Evolutionary conservation across 495 filamentous ascomycete genomes (phyloP), one percentile per base, ranked within the genome.

Genomic region (Tetracladium marchalianum): DNA sequence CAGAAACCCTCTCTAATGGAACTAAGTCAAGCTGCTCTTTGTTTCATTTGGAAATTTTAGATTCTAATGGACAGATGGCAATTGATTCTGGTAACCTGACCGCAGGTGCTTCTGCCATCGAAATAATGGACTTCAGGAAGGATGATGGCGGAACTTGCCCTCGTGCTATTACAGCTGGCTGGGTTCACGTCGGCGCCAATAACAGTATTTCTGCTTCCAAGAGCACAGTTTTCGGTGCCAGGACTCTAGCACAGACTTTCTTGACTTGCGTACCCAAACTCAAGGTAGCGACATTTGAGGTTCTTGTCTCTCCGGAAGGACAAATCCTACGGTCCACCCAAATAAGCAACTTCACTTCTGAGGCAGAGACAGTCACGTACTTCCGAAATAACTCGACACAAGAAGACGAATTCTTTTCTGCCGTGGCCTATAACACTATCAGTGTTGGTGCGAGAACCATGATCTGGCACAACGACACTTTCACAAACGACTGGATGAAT

Each of bases 381-480:
- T 27, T 27, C 22, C 22, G 7, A 27, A 27, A 27, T 27, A 27
- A 27, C 22, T 27, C 22, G 3, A 27, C 22, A 27, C 35, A 38
- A 15, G n/a, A 13, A 38, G 17, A 18, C 8, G 13, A 38, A 38
- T 18, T 18, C 17, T 18, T 38, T 15, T 18, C 2, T 38, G 3
- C 2, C 8, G n/a, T 38, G 35, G 35, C 3, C 2, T 13, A 38
- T 8, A 15, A 15, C 35, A 13, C 13, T 8, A 38, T 38, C 22
- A 27, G 22, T 27, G 22, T 27, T 27, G 22, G 22, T 7, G 22
- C 22, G 22, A 7, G 7, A 3, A 27, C 22, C 22, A 27, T 50
- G 9, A 24, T 15, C 6, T 70, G 63, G 63, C 66, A 67, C 40
- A 66, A 63, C 43, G 62, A 66, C 46, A 59, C 51, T 1, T 56